Base-by-base conservation (phyloP, 108 stramenopile genomes). In the Cyclotella kingstonii region DNA sequence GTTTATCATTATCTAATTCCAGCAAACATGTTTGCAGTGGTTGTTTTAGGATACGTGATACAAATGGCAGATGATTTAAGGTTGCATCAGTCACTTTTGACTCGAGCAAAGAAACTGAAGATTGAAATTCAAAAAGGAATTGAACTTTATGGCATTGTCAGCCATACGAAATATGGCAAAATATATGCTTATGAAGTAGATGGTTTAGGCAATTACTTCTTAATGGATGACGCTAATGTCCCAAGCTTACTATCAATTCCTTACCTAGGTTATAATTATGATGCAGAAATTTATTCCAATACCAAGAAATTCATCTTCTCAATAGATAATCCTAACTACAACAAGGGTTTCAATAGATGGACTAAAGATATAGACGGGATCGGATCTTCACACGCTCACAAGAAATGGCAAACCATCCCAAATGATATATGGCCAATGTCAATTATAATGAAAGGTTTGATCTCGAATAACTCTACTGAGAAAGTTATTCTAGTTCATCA, bases 161-260 rank as follows among this genome's bases (percentile, higher is more conserved):
- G 60, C 18, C 76, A 80, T 39, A 26, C 48, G 14, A 68, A 31
- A 9, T 42, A 68, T 48, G 74, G 69, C 17, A 44, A 34, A 30
- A 80, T 85, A 26, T 84, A 78, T 45, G 88, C 88, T 11, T 91
- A 84, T 60, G 90, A 91, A 78, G 85, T 91, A 12, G 90, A 91
- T 75, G 90, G 86, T 5, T 77, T 78, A 26, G 86, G 86, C 8
- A 78, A 75, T 26, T 41, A 34, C 18, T 23, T 60, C 2, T 63
- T 70, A 34, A 81, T 84, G 84, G 90, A 91, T 57, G 90, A 91
- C 72, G 86, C 90, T 15, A 91, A 91, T 62, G 49, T 87, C 15
- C 90, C 90, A 31, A 76, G 68, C 52, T 66, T 91, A 43, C 63
- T 91, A 36, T 75, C 79, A 22, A 69, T 85, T 21, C 85, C 85